phyloP scores from a whole-genome alignment of 257 asterid genomes.

The Solanum gandarillasii region DNA sequence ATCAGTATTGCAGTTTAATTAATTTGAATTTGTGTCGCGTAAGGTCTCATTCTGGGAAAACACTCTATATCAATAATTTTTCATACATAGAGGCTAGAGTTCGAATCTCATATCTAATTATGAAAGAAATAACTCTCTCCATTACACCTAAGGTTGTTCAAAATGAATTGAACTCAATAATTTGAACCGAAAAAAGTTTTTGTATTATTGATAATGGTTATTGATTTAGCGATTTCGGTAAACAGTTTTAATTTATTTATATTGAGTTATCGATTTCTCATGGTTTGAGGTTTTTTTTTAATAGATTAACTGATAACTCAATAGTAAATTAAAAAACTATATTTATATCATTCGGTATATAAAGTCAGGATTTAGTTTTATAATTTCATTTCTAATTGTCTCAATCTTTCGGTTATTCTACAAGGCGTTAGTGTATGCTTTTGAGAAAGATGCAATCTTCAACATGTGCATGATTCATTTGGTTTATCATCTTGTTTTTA shows the following conservation, averaged over 20 bases:
- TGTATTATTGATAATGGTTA: neutral
- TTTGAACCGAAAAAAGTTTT: too few species aligned
- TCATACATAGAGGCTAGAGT: too few species aligned
- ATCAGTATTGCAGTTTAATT: too few species aligned
- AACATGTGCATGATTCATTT: too few species aligned
- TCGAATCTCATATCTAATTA: neutral
- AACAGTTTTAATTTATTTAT: too few species aligned
- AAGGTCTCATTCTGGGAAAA: fast-evolving
- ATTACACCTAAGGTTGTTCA: neutral
- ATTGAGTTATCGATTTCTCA: neutral
- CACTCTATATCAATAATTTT: neutral
- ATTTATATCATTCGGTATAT: too few species aligned
- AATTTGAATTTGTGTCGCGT: neutral
- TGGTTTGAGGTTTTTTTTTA: too few species aligned
- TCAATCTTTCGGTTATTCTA: neutral
- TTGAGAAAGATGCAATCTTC: neutral
- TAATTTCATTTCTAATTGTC: too few species aligned
- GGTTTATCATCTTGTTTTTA: too few species aligned
- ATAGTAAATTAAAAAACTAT: neutral
- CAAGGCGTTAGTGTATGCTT: neutral
- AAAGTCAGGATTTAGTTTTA: too few species aligned
- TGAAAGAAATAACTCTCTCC: too few species aligned
- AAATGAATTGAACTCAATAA: neutral
- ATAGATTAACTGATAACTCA: too few species aligned
- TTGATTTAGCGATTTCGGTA: neutral